Conservation (phyloP, 1,284 basidiomycete genomes). For the Puccinia polysora region DNA sequence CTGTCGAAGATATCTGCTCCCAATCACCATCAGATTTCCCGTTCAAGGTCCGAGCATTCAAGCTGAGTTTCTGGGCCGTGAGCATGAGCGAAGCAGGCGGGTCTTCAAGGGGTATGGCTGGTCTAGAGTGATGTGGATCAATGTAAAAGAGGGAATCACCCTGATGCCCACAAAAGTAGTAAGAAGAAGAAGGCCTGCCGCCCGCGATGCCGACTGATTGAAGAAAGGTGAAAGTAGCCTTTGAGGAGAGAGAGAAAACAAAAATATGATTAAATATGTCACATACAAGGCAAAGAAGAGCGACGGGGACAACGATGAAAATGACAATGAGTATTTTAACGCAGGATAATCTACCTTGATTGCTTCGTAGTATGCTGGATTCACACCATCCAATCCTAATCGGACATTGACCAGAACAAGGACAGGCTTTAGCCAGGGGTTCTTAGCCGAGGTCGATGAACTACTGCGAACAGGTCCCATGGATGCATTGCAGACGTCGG, state of each 20-base stretch:
- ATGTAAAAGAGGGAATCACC: constrained; percentile 87
- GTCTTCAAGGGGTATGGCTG: constrained; percentile 64
- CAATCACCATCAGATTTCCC: constrained; percentile 17
- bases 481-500: constrained; percentile 31
- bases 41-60: constrained; percentile 2
- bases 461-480: background rate
- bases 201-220: constrained; percentile 95
- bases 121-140: constrained; percentile 85
- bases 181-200: constrained; percentile 87
- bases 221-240: constrained; percentile 84
- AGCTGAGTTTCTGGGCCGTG: background rate
- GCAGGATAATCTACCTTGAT: constrained; percentile 69
- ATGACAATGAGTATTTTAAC: background rate
- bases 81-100: background rate
- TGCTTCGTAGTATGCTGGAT: constrained; percentile 87
- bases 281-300: background rate
- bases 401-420: constrained; percentile 80
- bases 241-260: constrained; percentile 18
- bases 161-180: constrained; percentile 93
- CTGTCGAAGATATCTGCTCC: constrained; percentile 35
- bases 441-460: background rate
- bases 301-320: background rate
- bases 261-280: too few species aligned
- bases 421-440: constrained; percentile 74
- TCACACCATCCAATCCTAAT: constrained; percentile 84